Conservation (phyloP, 1,139 yeast species). For the Geotrichum klebahnii region DNA sequence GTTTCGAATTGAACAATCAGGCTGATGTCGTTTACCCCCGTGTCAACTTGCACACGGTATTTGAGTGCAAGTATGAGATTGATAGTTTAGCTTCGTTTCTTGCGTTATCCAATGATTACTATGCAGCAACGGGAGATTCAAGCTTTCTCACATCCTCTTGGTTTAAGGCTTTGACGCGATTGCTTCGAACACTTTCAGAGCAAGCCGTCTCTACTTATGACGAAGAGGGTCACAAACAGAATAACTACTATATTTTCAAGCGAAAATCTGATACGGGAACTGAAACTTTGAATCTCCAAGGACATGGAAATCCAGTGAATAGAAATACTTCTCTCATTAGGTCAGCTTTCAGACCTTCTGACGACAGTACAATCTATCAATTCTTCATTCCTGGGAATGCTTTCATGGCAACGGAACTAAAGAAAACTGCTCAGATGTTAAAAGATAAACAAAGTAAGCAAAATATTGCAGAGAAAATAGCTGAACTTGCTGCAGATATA, state of each 20-base stretch:
- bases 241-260: slow-evolving; percentile 57
- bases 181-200: slow-evolving; percentile 54
- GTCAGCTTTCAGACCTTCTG: slow-evolving; percentile 89
- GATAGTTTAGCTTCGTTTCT: slow-evolving; percentile 82
- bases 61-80: slow-evolving; percentile 86
- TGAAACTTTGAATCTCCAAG: slow-evolving; percentile 73
- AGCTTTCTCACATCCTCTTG: slow-evolving; percentile 55
- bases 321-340: slow-evolving; percentile 65
- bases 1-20: slow-evolving; percentile 49
- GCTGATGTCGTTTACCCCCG: slow-evolving; percentile 63
- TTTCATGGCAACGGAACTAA: slow-evolving; percentile 63
- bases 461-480: slow-evolving; percentile 34
- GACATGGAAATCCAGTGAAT: slow-evolving; percentile 80
- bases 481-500: slow-evolving; percentile 45
- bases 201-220: slow-evolving; percentile 65
- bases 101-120: slow-evolving; percentile 69
- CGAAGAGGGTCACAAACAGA: slow-evolving; percentile 49
- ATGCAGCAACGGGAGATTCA: slow-evolving; percentile 47
- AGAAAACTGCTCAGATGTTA: slow-evolving; percentile 35
- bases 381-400: slow-evolving; percentile 85
- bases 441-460: slow-evolving; percentile 21
- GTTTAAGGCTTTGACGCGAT: slow-evolving; percentile 54
- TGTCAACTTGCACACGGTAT: slow-evolving; percentile 68
- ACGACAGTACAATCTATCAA: slow-evolving; percentile 79
- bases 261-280: slow-evolving; percentile 72